These are phyloP conservation scores for Amanita brunnescens DNA, from an alignment of 768 basidiomycete species.

Conservation along the genomic window DNA sequence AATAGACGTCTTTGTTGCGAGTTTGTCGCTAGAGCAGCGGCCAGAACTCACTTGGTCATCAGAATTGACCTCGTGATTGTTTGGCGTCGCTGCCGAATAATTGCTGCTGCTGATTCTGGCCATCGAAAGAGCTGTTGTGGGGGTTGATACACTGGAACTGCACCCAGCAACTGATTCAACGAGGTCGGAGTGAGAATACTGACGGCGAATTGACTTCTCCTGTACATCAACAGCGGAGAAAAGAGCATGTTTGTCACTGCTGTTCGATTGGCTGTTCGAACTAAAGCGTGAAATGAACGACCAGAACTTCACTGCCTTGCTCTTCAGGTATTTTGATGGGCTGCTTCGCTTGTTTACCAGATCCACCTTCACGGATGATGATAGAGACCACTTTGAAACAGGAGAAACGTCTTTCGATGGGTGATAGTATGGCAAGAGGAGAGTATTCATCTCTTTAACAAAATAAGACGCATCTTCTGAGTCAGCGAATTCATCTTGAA, in stretches of 20 bases:
- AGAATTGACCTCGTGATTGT: not conserved
- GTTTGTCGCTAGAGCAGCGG: not conserved
- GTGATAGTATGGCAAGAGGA: slow-evolving; percentile 2
- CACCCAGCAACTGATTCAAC: not conserved
- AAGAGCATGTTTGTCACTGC: not conserved
- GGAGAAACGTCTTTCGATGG: not conserved
- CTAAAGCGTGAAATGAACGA: slow-evolving; percentile 5
- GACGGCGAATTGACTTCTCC: not conserved
- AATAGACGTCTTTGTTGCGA: not conserved
- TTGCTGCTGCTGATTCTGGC: slow-evolving; percentile 1
- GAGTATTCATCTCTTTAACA: slow-evolving; percentile 2
- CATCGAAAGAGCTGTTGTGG: not conserved
- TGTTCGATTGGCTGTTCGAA: not conserved
- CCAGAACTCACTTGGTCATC: not conserved
- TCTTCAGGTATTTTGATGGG: slow-evolving; percentile 1
- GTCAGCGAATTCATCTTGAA: slow-evolving; percentile 3
- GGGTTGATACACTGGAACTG: not conserved
- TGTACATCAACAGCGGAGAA: not conserved
- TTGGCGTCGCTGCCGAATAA: slow-evolving; percentile 1
- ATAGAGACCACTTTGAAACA: slow-evolving; percentile 7
- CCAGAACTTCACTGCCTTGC: not conserved
- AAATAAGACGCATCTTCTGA: slow-evolving; percentile 7
- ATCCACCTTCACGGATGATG: slow-evolving; percentile 5
- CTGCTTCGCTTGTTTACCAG: not conserved
- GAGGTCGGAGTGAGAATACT: not conserved